Evolutionary conservation across 208 protist species (phyloP), one percentile per base, ranked within the genome.

Genomic region (Trypanosomatidae sp.): DNA sequence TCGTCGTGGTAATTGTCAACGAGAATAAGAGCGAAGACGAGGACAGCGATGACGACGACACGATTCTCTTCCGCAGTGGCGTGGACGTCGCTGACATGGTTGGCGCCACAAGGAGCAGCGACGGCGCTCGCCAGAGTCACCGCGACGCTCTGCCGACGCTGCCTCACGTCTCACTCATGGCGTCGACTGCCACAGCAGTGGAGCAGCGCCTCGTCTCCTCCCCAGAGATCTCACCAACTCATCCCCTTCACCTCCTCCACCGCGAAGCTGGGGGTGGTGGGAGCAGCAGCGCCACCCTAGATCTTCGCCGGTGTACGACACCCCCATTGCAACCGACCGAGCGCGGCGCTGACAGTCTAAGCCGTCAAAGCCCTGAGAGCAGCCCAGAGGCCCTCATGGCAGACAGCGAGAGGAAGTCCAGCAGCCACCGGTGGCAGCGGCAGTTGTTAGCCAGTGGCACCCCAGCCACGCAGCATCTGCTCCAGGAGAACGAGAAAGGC

Each of bases 331-430:
- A 65, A 22, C 39, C 39, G 39, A 17, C 33, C 33, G 19, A 28
- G 36, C 10, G 39, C 19, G 39, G 36, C 33, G 46, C 17, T 46
- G 44, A 53, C 17, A 36, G 25, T 36, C 44, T n/a, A 19, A 9
- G 36, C 49, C 25, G 53, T 12, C 36, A 47, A 25, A 28, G 68
- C 55, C 25, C 33, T 44, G 68, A 72, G 55, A 13, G 59, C 41
- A 76, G 70, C 30, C 82, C 82, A 4, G 74, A 74, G 47, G 71
- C 56, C 28, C 71, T 86, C 22, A 86, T 73, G 30, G 82, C 68
- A 3, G 64, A 81, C 66, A 86, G 82, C 49, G 77, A 86, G 50
- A 69, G 77, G 33, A 67, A 68, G 39, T 59, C 69, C 12, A 78
- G 77, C 74, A 67, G 67, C 19, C 62, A 62, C 25, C 60, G 66